Evolutionary conservation across 2,329 filamentous ascomycete species (phyloP).

Genomic region (Cercospora sp.): DNA sequence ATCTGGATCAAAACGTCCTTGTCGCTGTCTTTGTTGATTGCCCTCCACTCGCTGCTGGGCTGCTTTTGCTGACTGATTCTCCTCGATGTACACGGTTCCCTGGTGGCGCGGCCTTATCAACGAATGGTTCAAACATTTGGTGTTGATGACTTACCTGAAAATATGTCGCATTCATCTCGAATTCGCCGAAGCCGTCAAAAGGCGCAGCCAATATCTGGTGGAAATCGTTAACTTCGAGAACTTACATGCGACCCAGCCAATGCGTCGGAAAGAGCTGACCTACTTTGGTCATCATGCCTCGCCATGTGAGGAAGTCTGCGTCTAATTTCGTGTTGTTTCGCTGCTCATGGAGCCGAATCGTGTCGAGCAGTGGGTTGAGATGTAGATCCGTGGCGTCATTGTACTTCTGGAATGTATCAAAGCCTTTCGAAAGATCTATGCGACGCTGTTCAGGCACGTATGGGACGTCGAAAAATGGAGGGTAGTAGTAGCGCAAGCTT

Average conservation of each 20-base stretch:
- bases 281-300: conserved; percentile 98
- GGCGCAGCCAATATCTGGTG: conserved; percentile 77
- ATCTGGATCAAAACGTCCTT: conserved; percentile 65
- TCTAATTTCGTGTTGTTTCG: conserved; percentile 53
- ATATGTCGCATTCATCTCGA: conserved; percentile 92
- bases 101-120: conserved; percentile 14
- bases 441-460: conserved; percentile 43
- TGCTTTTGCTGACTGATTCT: conserved; percentile 75
- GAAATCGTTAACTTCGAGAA: neutral
- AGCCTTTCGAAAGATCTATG: conserved; percentile 75
- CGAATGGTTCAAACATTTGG: conserved; percentile 35
- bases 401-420: conserved; percentile 72
- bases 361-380: conserved; percentile 76
- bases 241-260: neutral
- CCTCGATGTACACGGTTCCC: conserved; percentile 67
- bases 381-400: conserved; percentile 88
- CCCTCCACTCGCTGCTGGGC: conserved; percentile 56
- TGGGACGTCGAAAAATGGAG: conserved; percentile 48
- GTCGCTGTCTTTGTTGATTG: conserved; percentile 42
- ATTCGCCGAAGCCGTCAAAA: conserved; percentile 82
- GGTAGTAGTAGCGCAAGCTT: conserved; percentile 61
- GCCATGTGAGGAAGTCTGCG: conserved; percentile 84
- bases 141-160: conserved; percentile 67
- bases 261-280: neutral
- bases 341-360: conserved; percentile 72